Evolutionary conservation across 768 basidiomycete genomes (phyloP).

Genomic region (Suillus spraguei): DNA sequence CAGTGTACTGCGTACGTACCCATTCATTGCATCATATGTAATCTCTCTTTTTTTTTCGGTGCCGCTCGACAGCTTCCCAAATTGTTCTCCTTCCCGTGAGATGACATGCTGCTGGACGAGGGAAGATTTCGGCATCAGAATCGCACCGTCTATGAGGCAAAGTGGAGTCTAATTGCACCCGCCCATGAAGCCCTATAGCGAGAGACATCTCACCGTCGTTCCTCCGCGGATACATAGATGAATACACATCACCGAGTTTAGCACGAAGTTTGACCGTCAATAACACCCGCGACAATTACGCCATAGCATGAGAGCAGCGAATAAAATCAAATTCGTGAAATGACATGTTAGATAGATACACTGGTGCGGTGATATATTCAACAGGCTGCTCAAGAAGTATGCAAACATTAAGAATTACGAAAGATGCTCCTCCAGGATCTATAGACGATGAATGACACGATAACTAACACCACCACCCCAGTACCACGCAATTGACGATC

Average conservation of each 20-base stretch:
- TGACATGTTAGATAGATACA: constrained; percentile 7
- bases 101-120: neutral
- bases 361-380: constrained; percentile 3
- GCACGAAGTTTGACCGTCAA: neutral
- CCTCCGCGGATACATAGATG: neutral
- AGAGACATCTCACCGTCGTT: constrained; percentile 1
- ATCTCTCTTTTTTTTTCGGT: neutral
- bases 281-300: neutral
- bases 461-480: neutral
- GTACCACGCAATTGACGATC: neutral
- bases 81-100: neutral
- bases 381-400: constrained; percentile 5
- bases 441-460: constrained; percentile 3
- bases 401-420: constrained; percentile 8
- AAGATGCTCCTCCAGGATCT: constrained; percentile 10
- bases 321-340: constrained; percentile 2
- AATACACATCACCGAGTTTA: neutral
- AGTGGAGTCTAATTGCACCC: neutral
- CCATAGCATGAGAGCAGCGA: neutral
- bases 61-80: neutral
- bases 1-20: neutral
- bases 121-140: neutral
- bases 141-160: neutral
- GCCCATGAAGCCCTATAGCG: neutral
- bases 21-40: neutral